phyloP scores from a whole-genome alignment of 164 flowering plant genomes.

The Liriodendron chinense region DNA sequence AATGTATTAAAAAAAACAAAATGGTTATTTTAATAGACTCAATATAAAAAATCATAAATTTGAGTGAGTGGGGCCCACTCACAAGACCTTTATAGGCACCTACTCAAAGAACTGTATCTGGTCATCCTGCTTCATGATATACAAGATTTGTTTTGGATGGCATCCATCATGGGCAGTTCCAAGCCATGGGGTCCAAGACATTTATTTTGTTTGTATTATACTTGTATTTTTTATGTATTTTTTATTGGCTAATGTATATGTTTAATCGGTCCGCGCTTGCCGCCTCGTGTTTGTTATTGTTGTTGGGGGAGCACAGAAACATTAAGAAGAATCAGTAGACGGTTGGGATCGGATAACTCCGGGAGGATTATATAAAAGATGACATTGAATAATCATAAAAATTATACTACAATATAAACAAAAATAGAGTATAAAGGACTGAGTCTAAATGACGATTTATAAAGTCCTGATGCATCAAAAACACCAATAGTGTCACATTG shows the following conservation, averaged over 20 bases:
- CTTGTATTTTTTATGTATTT: not conserved
- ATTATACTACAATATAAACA: not conserved
- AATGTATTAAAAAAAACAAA: constrained; percentile 2
- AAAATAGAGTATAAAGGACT: not conserved
- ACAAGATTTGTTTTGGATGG: constrained; percentile 14
- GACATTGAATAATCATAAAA: not conserved
- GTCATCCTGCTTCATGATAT: constrained; percentile 14
- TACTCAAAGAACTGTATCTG: constrained; percentile 26
- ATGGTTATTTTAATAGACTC: constrained; percentile 5
- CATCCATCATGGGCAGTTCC: constrained; percentile 46
- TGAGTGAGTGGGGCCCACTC: constrained; percentile 34
- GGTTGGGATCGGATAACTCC: constrained; percentile 1
- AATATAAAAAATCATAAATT: constrained; percentile 21
- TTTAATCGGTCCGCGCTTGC: constrained; percentile 5
- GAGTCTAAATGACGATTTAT: not conserved
- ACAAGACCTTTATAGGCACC: constrained; percentile 25
- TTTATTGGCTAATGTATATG: not conserved
- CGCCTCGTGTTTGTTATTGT: constrained; percentile 5
- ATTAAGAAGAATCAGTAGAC: constrained; percentile 4
- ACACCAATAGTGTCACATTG: not conserved
- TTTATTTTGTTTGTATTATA: constrained; percentile 14
- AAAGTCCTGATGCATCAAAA: not conserved
- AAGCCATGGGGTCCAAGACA: constrained; percentile 20
- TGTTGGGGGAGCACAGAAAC: constrained; percentile 15
- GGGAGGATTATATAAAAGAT: not conserved